Evolutionary conservation across 805 yeast species (phyloP), one percentile per base, ranked within the genome.

Genomic region (Starmerella etchellsii): DNA sequence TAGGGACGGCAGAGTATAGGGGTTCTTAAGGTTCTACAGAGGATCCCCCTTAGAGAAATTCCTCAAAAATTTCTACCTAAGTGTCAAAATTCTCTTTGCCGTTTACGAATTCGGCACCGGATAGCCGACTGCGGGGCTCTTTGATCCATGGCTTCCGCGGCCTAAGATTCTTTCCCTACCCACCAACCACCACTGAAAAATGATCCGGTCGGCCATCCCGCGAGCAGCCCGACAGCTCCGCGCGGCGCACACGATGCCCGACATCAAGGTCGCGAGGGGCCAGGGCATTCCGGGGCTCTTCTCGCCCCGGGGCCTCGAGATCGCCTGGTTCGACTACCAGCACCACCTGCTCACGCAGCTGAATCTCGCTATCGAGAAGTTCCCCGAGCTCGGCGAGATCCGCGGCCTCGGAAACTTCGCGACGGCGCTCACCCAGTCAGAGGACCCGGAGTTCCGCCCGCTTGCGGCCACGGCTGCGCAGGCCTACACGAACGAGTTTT

Each of bases 301-400:
- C 62, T 64, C 80, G 4, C 53, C 76, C 1, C 56, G 68, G 42
- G 94, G 87, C 22, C 81, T 78, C 58, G 66, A 78, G 44, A 60
- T 70, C 8, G 81, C 87, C 1, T 88, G 96, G 95, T 63, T 61
- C 18, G 78, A 85, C 43, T 79, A 83, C 61, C 98, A 88, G 62
- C 67, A 66, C 44, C 74, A 65, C 50, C 46, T 56, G 31, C 34
- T 59, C 25, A 52, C 52, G 43, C 45, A 52, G 39, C 47, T 61
- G 40, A 60, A 61, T 50, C 32, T 38, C 24, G 42, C 43, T 4
- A 22, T 44, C 14, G 49, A 44, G 28, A 26, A 39, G n/a, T 31
- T 22, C 19, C 45, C 46, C 19, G 44, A 32, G 27, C 36, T 43
- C 10, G 41, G 44, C 16, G 31, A 36, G 21, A 36, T 21, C 37